Evolutionary conservation across 805 yeast genomes (phyloP).

Genomic region (Clavispora phyllophila): DNA sequence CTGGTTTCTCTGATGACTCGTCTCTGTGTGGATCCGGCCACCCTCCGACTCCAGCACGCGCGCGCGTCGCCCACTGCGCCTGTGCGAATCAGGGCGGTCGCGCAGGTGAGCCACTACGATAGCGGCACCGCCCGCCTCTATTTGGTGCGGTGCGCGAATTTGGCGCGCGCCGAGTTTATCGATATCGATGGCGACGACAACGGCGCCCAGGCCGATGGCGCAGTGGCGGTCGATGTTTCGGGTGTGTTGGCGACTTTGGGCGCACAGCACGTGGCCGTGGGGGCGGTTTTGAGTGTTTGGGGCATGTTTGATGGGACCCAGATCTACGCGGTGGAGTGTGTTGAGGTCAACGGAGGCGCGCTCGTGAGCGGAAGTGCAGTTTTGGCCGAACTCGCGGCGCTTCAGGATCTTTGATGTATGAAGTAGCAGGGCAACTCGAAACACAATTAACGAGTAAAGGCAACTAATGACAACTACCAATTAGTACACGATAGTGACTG

Average conservation of each 20-base stretch:
- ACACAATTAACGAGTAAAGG: no score
- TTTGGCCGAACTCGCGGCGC: constrained; percentile 14
- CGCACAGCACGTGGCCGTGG: constrained; percentile 10
- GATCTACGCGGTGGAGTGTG: constrained; percentile 21
- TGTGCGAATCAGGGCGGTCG: constrained; percentile 23
- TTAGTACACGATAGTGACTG: no score
- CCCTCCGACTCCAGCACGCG: constrained; percentile 17
- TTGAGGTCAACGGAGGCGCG: constrained; percentile 12
- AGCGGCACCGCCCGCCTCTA: constrained; percentile 8
- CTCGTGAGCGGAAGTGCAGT: constrained; percentile 10
- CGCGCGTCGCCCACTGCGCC: constrained; percentile 19
- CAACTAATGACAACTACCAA: no score
- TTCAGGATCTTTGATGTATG: constrained; percentile 7
- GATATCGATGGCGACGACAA: constrained; percentile 8
- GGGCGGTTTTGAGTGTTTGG: constrained; percentile 24
- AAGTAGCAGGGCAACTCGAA: no score
- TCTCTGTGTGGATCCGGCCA: constrained; percentile 24
- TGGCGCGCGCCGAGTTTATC: constrained; percentile 12
- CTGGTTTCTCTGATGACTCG: constrained; percentile 22
- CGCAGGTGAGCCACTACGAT: constrained; percentile 23
- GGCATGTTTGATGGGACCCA: constrained; percentile 28
- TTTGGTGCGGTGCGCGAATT: constrained; percentile 16
- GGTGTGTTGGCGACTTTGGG: constrained; percentile 9
- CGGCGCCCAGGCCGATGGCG: neutral
- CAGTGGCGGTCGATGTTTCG: constrained; percentile 5